Percentiles rank a stretch among this genome's conserved stretches.
Conservation (phyloP, 345 rosid species). For the Eucalyptus marginata region DNA sequence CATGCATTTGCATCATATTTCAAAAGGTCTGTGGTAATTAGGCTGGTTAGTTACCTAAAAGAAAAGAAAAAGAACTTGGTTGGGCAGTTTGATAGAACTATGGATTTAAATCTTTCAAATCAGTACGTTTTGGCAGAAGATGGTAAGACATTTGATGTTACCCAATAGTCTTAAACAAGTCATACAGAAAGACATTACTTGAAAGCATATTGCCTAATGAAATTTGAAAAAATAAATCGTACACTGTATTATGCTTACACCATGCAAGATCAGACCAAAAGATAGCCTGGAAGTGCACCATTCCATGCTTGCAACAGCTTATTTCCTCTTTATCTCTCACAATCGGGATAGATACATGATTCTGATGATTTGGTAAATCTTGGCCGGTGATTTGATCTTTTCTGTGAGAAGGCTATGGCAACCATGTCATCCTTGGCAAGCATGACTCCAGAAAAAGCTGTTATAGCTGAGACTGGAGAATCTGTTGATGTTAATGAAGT, state of each 20-base stretch:
- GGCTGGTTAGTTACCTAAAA: background rate
- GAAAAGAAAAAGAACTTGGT: background rate
- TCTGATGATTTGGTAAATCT: background rate
- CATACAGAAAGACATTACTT: background rate
- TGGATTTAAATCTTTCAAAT: background rate
- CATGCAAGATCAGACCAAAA: background rate
- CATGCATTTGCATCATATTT: background rate
- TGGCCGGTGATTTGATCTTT: background rate
- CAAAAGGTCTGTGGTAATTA: background rate
- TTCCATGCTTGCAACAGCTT: background rate
- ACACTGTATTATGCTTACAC: background rate
- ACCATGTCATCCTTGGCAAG: slow-evolving; percentile 69
- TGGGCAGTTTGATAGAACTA: background rate
- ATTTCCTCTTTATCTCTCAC: background rate
- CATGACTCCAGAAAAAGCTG: slow-evolving; percentile 68
- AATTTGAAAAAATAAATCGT: background rate
- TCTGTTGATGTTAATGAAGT: slow-evolving; percentile 57
- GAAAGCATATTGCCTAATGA: background rate
- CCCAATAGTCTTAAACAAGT: background rate
- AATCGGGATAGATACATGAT: background rate
- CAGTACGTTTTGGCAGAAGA: background rate
- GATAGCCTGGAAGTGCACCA: background rate
- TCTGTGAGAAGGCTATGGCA: slow-evolving; percentile 46
- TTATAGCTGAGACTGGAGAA: slow-evolving; percentile 63
- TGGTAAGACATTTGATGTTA: background rate